phyloP scores from a whole-genome alignment of 2,329 filamentous ascomycete species.

The Xylariaceae sp. region DNA sequence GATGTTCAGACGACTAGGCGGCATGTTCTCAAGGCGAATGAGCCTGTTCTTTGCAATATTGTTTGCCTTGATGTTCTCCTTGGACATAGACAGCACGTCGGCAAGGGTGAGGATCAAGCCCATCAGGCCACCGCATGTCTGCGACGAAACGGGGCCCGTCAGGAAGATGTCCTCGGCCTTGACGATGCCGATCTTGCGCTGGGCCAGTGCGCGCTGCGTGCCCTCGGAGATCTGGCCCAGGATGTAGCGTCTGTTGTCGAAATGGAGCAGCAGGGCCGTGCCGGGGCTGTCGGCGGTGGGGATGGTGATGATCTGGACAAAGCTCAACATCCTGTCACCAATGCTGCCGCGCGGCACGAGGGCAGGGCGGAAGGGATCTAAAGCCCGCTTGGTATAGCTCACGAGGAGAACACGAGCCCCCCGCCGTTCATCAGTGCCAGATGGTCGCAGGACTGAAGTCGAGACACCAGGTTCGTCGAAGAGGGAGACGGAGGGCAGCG shows the following conservation, averaged over 20 bases:
- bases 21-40: neutral
- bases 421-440: too few relatives aligned
- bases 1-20: slow-evolving; percentile 49
- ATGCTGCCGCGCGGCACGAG: neutral
- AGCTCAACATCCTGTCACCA: slow-evolving; percentile 59
- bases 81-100: slow-evolving; percentile 44
- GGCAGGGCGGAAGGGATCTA: too few relatives aligned
- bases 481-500: slow-evolving; percentile 11
- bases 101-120: slow-evolving; percentile 82
- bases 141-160: slow-evolving; percentile 71
- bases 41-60: slow-evolving; percentile 40
- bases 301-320: slow-evolving; percentile 68
- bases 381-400: neutral
- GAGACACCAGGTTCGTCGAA: slow-evolving; percentile 10
- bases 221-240: slow-evolving; percentile 82
- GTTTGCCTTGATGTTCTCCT: slow-evolving; percentile 26
- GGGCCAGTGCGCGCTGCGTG: slow-evolving; percentile 68
- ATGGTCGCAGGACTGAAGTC: neutral
- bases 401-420: slow-evolving; percentile 2
- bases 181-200: slow-evolving; percentile 59
- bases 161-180: slow-evolving; percentile 76
- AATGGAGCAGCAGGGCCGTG: slow-evolving; percentile 69
- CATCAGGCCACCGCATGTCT: slow-evolving; percentile 71
- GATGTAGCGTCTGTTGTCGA: slow-evolving; percentile 75
- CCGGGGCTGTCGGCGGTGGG: slow-evolving; percentile 87